Percentiles rank a stretch among this genome's conserved stretches.
Evolutionary conservation across 1,284 basidiomycete genomes (phyloP).

Genomic region (Cryptococcus jaspeensis): DNA sequence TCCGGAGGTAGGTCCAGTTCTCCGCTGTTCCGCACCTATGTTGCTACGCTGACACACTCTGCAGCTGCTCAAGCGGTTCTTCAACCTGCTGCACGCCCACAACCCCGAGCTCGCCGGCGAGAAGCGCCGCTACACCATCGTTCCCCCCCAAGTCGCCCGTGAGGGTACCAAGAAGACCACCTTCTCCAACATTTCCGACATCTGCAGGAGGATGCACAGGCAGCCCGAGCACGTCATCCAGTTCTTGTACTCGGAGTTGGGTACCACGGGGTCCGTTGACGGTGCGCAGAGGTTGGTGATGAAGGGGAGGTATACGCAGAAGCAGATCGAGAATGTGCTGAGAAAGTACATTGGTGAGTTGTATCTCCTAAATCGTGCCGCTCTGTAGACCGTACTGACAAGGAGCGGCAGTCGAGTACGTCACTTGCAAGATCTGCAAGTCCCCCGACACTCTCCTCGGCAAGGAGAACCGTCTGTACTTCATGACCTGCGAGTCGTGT

Average conservation of each 20-base stretch:
- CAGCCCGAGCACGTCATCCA: constrained; percentile 99
- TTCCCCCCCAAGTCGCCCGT: constrained; percentile 89
- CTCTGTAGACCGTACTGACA: not conserved
- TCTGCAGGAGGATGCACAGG: constrained; percentile 98
- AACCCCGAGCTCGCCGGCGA: constrained; percentile 89
- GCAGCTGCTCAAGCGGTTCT: constrained; percentile 90
- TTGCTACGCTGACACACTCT: not conserved
- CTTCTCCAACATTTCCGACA: constrained; percentile 93
- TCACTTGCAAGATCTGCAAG: constrained; percentile 99
- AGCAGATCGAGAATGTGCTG: constrained; percentile 97
- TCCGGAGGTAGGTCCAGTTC: constrained; percentile 65
- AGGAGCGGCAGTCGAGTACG: constrained; percentile 78
- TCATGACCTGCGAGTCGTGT: constrained; percentile 95
- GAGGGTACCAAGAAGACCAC: constrained; percentile 96
- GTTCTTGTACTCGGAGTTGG: constrained; percentile 97
- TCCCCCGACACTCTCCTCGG: constrained; percentile 93
- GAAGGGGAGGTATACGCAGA: constrained; percentile 97
- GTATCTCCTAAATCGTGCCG: not conserved
- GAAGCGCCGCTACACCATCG: constrained; percentile 93
- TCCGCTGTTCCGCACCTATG: not conserved
- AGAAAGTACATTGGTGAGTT: constrained; percentile 88
- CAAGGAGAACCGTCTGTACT: constrained; percentile 99
- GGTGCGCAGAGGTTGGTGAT: constrained; percentile 91
- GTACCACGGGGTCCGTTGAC: constrained; percentile 94
- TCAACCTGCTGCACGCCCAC: constrained; percentile 83